Base-by-base conservation (phyloP, 208 protist species). In the Trichomonas tenax region DNA sequence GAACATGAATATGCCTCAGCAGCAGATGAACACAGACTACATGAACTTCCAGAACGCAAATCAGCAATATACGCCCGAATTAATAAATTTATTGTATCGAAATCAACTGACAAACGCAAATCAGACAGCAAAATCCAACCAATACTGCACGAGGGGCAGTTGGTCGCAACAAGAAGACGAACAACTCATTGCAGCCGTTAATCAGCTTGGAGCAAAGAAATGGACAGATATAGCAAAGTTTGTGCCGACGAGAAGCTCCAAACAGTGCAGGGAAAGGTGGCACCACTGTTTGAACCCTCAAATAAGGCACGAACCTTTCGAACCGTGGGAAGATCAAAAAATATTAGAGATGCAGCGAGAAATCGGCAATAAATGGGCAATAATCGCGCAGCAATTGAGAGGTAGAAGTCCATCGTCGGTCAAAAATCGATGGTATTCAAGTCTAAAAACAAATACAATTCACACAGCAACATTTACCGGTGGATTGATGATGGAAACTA, bases 341-440 rank as follows among this genome's bases (percentile, higher is more conserved):
- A 89, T 89, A 48, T 44, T 89, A n/a, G 34, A n/a, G 48, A 89
- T 45, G 36, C 82, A 89, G 48, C 23, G 36, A 3, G 82, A 89
- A 89, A 44, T 89, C 21, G 82, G 82, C 14, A 89, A 89, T 46
- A 89, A 46, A 89, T 89, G 82, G 82, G 4, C 82, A 21, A 15
- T 89, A n/a, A 89, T 89, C 31, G 82, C 82, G 10, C 34, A 89
- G 48, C 6, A 31, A 0, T 31, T 89, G 8, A 34, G 3, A 31
- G 82, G 82, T 3, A 89, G 82, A 89, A 89, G 82, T 46, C 40
- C 82, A 17, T 9, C 14, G 14, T n/a, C 82, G 10, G 82, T 89
- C 10, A 89, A 89, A 89, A 89, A 89, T 89, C 34, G 82, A 21
- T 89, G 82, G 82, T 46, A 89, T 89, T n/a, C 82, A n/a, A n/a